Evolutionary conservation across 2,329 filamentous ascomycete species (phyloP).

Genomic region (Colletotrichum chlorophyti): DNA sequence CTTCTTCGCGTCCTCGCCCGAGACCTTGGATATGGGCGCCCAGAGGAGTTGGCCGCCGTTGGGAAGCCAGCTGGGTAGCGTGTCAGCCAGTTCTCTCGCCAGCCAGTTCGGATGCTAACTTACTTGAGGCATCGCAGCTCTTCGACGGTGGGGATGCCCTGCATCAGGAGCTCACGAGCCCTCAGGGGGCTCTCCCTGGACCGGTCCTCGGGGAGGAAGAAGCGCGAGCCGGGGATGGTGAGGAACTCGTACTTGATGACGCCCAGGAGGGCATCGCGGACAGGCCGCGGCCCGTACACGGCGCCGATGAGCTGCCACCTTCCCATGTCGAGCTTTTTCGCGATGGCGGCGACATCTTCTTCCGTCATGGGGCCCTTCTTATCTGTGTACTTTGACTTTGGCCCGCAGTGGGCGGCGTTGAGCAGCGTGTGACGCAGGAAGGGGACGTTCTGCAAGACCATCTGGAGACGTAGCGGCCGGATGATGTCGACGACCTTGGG

Average conservation of each 20-base stretch:
- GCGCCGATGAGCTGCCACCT: constrained; percentile 56
- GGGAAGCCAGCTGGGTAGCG: constrained; percentile 44
- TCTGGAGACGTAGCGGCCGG: constrained; percentile 43
- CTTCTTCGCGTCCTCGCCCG: constrained; percentile 40
- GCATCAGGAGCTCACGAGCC: constrained; percentile 35
- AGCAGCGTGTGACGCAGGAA: constrained; percentile 51
- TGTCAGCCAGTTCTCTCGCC: constrained; percentile 50
- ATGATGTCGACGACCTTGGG: constrained; percentile 40
- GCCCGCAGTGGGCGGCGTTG: constrained; percentile 45
- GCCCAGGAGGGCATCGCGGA: constrained; percentile 39
- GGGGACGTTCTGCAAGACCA: constrained; percentile 55
- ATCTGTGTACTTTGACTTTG: constrained; percentile 37
- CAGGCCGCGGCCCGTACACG: constrained; percentile 40
- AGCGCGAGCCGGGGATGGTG: constrained; percentile 40
- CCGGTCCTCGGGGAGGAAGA: constrained; percentile 42
- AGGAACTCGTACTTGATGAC: constrained; percentile 43
- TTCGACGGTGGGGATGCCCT: constrained; percentile 45
- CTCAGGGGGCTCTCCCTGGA: constrained; percentile 37
- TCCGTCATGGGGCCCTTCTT: constrained; percentile 42
- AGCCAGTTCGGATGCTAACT: constrained; percentile 35
- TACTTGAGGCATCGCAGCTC: constrained; percentile 43
- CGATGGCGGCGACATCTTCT: constrained; percentile 47
- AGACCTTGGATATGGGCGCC: constrained; percentile 43
- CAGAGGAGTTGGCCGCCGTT: constrained; percentile 46
- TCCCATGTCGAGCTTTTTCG: constrained; percentile 47